Evolutionary conservation across 495 filamentous ascomycete species (phyloP), one percentile per base, ranked within the genome.

Genomic region (Pyrenula massariospora): DNA sequence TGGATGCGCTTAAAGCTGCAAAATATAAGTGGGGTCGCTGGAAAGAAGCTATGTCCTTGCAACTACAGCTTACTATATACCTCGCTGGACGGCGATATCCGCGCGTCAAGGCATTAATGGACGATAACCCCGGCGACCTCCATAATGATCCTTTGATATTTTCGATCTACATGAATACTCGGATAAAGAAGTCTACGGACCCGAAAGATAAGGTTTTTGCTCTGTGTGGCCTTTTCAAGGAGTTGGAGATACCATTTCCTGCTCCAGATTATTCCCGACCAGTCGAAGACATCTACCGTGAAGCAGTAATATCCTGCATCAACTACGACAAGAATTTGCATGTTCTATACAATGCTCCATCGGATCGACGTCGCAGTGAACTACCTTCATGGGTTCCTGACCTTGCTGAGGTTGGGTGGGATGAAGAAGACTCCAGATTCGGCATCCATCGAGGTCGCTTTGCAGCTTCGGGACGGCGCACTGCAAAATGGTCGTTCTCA

Each of bases 381-480:
- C 42, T 48, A 48, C 19, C 42, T 11, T 48, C 42, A 11, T 48
- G 42, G 42, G 42, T 48, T 19, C 42, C 42, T 11, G 42, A 48
- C 42, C 19, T 11, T 11, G 19, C 11, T 19, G 42, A 48, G 11
- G 42, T 11, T 11, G 42, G 42, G 11, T 48, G 42, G 42, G 19
- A 48, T 48, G 19, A 19, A 11, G 11, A 11, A 19, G 42, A 48
- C 42, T 11, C 42, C 11, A 48, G 42, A 48, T 11, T 48, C 42
- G 42, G 11, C 19, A 19, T 48, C 11, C 11, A 11, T 11, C 42
- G 42, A 48, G 42, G 19, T 19, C 42, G 42, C 11, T 48, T 48
- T n/a, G 68, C 65, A 25, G 70, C 63, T 19, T 71, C 69, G 21
- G 61, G 57, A 50, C 64, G 62, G 42, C n/a, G 55, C 19, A 60